Evolutionary conservation across 352 stramenopile species (phyloP).

Genomic region (Phytophthora quininea): DNA sequence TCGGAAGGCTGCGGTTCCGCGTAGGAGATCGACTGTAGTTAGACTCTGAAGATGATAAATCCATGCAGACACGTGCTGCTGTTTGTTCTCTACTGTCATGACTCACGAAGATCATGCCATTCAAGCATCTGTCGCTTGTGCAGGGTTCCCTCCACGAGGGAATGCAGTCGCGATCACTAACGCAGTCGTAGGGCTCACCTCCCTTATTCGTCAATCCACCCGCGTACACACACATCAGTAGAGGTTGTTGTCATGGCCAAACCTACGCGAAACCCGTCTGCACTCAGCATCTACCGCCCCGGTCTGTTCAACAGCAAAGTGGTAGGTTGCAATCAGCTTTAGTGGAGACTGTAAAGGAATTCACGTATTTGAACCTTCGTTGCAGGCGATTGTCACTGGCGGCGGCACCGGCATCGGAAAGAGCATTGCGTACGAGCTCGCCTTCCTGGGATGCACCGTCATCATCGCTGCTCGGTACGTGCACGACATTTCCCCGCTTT

Average conservation of each 20-base stretch:
- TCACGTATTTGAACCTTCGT: neutral
- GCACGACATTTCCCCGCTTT: neutral
- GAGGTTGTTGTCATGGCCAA: slow-evolving; percentile 13
- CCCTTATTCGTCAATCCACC: slow-evolving; percentile 14
- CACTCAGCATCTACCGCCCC: slow-evolving; percentile 55
- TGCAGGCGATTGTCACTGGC: slow-evolving; percentile 72
- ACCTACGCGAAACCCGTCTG: slow-evolving; percentile 39
- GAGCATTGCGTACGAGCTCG: slow-evolving; percentile 72
- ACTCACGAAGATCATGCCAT: neutral
- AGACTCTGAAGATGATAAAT: slow-evolving; percentile 26
- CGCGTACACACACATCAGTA: slow-evolving; percentile 9
- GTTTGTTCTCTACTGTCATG: neutral
- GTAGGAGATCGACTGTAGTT: slow-evolving; percentile 26
- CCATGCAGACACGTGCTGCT: slow-evolving; percentile 7
- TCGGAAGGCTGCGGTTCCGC: neutral
- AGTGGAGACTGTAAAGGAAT: neutral
- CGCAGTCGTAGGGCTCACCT: neutral
- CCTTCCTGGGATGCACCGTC: slow-evolving; percentile 69
- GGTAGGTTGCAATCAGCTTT: slow-evolving; percentile 24
- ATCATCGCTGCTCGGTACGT: slow-evolving; percentile 63
- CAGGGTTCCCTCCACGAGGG: neutral
- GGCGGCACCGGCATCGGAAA: slow-evolving; percentile 84
- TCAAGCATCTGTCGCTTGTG: slow-evolving; percentile 9
- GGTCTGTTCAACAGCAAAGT: slow-evolving; percentile 71
- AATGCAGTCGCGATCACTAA: neutral